A percentile compares a stretch with the other conserved stretches of the same genome.
Evolutionary conservation across 2,329 filamentous ascomycete species (phyloP).

Genomic region (Fonsecaea erecta): DNA sequence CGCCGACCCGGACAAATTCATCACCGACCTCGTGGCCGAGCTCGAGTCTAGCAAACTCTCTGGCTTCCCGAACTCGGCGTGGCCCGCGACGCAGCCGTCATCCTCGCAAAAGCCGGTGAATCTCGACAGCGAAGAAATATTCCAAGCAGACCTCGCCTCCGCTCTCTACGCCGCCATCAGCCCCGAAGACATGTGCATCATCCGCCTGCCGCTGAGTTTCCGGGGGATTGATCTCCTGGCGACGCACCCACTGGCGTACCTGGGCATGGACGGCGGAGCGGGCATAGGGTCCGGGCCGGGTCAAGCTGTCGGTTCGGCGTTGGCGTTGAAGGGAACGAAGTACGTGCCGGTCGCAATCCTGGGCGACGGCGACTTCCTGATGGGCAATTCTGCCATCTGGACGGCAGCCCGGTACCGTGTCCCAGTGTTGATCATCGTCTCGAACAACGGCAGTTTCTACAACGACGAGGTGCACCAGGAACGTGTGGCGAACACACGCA

Average conservation of each 20-base stretch:
- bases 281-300: slow-evolving; percentile 8
- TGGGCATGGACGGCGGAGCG: slow-evolving; percentile 9
- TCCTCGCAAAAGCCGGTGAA: slow-evolving; percentile 12
- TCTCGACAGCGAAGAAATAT: slow-evolving; percentile 8
- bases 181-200: slow-evolving; percentile 15
- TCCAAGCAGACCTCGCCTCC: slow-evolving; percentile 12
- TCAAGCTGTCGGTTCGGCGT: slow-evolving; percentile 7
- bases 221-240: slow-evolving; percentile 11
- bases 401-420: slow-evolving; percentile 10
- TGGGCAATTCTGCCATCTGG: slow-evolving; percentile 14
- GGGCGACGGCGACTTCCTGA: slow-evolving; percentile 10
- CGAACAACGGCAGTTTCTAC: slow-evolving; percentile 16
- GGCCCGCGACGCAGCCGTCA: slow-evolving; percentile 2
- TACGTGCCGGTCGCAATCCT: slow-evolving; percentile 12
- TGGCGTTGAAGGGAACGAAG: slow-evolving; percentile 10
- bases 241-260: slow-evolving; percentile 9
- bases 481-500: slow-evolving; percentile 5
- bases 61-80: slow-evolving; percentile 1
- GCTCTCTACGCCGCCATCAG: slow-evolving; percentile 9
- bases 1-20: slow-evolving; percentile 12
- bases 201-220: slow-evolving; percentile 11
- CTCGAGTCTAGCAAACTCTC: slow-evolving; percentile 8
- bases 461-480: slow-evolving; percentile 15
- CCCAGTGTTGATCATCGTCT: slow-evolving; percentile 13
- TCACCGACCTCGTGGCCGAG: slow-evolving; percentile 11